Evolutionary conservation across 116 monocot species (phyloP).

Genomic region (Papilionanthe hybrid): DNA sequence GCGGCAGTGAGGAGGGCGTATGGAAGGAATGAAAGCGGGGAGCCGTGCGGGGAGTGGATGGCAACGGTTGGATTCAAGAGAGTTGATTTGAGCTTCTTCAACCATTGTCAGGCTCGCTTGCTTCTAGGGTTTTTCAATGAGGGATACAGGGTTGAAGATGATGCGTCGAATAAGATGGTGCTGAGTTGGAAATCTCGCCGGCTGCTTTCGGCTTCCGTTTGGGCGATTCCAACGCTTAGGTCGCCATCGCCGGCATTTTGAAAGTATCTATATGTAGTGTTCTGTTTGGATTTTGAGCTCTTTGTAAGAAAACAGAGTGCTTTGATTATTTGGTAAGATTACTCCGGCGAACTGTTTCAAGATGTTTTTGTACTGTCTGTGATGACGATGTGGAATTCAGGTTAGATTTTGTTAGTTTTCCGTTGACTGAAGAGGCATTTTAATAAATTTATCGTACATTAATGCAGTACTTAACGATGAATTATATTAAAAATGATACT

Average conservation of each 20-base stretch:
- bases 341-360: too few relatives aligned
- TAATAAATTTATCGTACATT: too few relatives aligned
- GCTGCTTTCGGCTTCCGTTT: slow-evolving; percentile 34
- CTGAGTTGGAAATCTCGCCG: slow-evolving; percentile 35
- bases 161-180: slow-evolving; percentile 26
- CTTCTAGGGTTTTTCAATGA: slow-evolving; percentile 43
- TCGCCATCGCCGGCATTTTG: not conserved
- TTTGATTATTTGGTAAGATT: too few relatives aligned
- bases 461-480: too few relatives aligned
- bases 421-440: too few relatives aligned
- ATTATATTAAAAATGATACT: too few relatives aligned
- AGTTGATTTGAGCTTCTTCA: slow-evolving; percentile 35
- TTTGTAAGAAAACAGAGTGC: too few relatives aligned
- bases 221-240: slow-evolving; percentile 17
- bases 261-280: not conserved
- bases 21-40: not conserved
- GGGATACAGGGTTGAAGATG: slow-evolving; percentile 33
- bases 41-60: slow-evolving; percentile 18
- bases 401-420: too few relatives aligned
- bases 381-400: too few relatives aligned
- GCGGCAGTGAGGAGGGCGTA: slow-evolving; percentile 8
- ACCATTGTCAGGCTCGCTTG: slow-evolving; percentile 39
- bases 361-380: too few relatives aligned
- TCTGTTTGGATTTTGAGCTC: not conserved
- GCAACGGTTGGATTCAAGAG: slow-evolving; percentile 9